Evolutionary conservation across 805 yeast species (phyloP), one percentile per base, ranked within the genome.

Genomic region (Grigorovia yakushimaensis): DNA sequence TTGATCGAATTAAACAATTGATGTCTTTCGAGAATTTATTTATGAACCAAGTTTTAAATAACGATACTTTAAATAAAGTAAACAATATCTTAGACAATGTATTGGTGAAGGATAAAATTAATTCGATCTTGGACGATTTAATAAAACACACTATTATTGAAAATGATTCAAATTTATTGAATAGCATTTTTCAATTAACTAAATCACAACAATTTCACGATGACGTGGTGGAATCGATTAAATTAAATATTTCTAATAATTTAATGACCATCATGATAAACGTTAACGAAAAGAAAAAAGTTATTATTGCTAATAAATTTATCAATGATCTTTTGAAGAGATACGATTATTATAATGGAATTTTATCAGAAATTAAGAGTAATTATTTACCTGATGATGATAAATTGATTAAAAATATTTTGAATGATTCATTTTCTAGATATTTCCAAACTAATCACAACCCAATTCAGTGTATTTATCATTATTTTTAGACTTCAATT

Each of bases 1-100:
- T 88, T 39, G 67, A 69, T 8, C 74, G 71, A 41, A 71, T 78
- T 5, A 64, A 72, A 41, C 73, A 72, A 23, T 70, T 86, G 49
- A 71, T 85, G 5, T 66, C 68, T 21, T 84, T 77, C 38, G 96
- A 88, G 62, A 78, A 76, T 50, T 65, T 70, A 9, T 27, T 60
- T 1, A 56, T 55, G 40, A n/a, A 37, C 6, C 44, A 45, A 13
- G 53, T 59, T 42, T 44, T 62, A 39, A 54, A 56, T 41, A 30
- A 47, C 15, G 67, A 63, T 45, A 48, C 62, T 11, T 46, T 49
- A 3, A 40, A 51, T 5, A 63, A 61, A 45, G 43, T 63, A 1
- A 47, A 37, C 15, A 47, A 49, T 6, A 46, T 54, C 3, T 39
- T 59, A 4, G 61, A 59, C n/a, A 51, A 52, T 11, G 51, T 52